Base-by-base conservation (phyloP, 2,329 filamentous ascomycete genomes). In the Epichloe aotearoae region DNA sequence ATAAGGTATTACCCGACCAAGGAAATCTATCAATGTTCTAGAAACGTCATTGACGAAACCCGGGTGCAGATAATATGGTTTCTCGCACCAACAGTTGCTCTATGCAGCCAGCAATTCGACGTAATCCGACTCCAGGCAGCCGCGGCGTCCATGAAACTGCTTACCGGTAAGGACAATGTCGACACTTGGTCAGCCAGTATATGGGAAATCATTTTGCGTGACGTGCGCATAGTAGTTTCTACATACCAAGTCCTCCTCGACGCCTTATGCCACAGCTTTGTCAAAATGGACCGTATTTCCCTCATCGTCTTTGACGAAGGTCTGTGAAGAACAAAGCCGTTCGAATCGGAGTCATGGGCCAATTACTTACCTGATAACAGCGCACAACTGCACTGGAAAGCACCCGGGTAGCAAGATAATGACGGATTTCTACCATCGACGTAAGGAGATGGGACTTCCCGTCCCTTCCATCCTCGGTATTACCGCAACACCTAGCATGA, bases 291-390 rank as follows among this genome's bases (percentile, higher is more conserved):
- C 0, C 71, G 70, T 2, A 65, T 95, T 20, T 73, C 82, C 5
- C 69, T 95, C 4, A 67, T 94, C 15, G 75, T 95, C 0, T 86
- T 95, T 58, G 89, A 95, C 60, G 89, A 95, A 79, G 86, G 86
- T 84, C 61, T 50, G 67, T 55, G 10, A 19, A 30, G 4, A 4
- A 30, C 30, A 30, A 11, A 11, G 19, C 6, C 11, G 1, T 20
- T 15, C 42, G 19, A 15, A 26, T 15, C 17, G 12, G 15, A 3
- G 17, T 26, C 11, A 20, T 5, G 6, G 19, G n/a, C 41, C 15
- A 33, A 38, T 41, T n/a, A n/a, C 49, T 51, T 17, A 53, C 46
- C 17, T 20, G 3, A 17, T 19, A 4, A 19, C 8, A 86, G 88
- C 86, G 10, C 88, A 95, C 61, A 82, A 89, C 61, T 91, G 86